These are phyloP conservation scores for Penicillium verrucosum DNA, from an alignment of 2,329 filamentous ascomycete genomes.

Conservation along the genomic window DNA sequence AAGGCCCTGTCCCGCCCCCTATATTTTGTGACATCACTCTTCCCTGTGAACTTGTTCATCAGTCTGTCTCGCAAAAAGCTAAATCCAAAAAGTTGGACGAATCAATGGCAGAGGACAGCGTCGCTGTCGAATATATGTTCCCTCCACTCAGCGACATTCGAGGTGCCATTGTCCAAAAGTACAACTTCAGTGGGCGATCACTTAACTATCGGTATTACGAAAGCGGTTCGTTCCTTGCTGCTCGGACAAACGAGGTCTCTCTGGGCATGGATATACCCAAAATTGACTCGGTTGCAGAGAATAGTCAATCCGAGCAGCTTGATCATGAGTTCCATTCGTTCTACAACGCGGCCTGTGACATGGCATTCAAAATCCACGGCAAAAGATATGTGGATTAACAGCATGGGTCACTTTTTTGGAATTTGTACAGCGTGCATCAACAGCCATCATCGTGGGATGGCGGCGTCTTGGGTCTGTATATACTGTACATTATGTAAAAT, in stretches of 20 bases:
- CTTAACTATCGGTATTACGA: slow-evolving; percentile 34
- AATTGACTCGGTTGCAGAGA: neutral
- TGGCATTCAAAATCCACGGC: slow-evolving; percentile 37
- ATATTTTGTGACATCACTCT: slow-evolving; percentile 32
- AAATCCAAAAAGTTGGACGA: neutral
- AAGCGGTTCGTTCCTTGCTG: slow-evolving; percentile 33
- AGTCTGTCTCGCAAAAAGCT: neutral
- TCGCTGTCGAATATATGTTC: slow-evolving; percentile 35
- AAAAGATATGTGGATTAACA: slow-evolving; percentile 2
- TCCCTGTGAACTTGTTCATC: slow-evolving; percentile 23
- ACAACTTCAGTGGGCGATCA: slow-evolving; percentile 32
- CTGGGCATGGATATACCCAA: slow-evolving; percentile 28
- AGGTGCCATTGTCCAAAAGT: slow-evolving; percentile 29
- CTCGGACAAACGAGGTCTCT: slow-evolving; percentile 30
- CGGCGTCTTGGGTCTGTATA: slow-evolving; percentile 2
- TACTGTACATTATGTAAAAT: slow-evolving; percentile 14
- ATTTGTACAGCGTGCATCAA: slow-evolving; percentile 9
- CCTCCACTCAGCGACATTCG: slow-evolving; percentile 31
- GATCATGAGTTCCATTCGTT: slow-evolving; percentile 34
- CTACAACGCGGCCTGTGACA: slow-evolving; percentile 36
- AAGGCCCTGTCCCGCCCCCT: slow-evolving; percentile 25
- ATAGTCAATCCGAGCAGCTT: slow-evolving; percentile 10
- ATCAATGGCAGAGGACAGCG: slow-evolving; percentile 7
- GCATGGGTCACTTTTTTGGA: neutral
- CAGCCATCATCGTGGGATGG: neutral